Conservation (phyloP, 768 basidiomycete genomes). For the Suillus placidus region DNA sequence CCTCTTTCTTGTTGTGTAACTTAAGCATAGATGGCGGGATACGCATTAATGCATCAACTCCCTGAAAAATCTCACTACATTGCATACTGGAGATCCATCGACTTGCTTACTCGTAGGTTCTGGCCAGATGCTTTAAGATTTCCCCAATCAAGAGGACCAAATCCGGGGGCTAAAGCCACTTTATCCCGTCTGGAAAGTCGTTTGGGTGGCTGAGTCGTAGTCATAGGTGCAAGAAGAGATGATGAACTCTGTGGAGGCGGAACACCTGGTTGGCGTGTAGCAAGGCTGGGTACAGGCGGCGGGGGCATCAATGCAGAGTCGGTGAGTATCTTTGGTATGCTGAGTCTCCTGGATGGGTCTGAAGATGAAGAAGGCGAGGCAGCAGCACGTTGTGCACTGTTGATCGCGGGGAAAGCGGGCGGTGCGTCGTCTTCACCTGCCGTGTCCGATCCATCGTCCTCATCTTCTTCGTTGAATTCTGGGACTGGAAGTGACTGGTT, state of each 20-base stretch:
- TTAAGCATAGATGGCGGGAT: conserved; percentile 80
- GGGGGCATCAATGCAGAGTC: conserved; percentile 57
- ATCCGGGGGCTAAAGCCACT: conserved; percentile 89
- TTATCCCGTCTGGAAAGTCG: conserved; percentile 69
- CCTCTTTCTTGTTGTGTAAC: conserved; percentile 77
- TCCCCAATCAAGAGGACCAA: conserved; percentile 94
- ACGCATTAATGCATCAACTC: conserved; percentile 66
- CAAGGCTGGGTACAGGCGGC: conserved; percentile 47
- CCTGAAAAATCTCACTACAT: conserved; percentile 47
- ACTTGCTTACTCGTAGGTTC: conserved; percentile 68
- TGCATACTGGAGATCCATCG: background rate
- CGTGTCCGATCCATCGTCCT: conserved; percentile 42
- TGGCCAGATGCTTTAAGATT: conserved; percentile 78
- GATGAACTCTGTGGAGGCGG: conserved; percentile 34
- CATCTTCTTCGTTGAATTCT: conserved; percentile 31
- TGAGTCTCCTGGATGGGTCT: conserved; percentile 2
- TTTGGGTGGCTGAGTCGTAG: conserved; percentile 60
- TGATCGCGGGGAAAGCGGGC: conserved; percentile 73
- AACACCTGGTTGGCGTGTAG: conserved; percentile 36
- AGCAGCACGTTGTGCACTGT: conserved; percentile 68
- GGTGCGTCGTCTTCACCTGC: conserved; percentile 58
- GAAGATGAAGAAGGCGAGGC: conserved; percentile 22
- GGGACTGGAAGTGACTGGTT: conserved; percentile 16
- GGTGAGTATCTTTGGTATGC: conserved; percentile 38
- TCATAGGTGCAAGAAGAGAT: conserved; percentile 57